These are phyloP conservation scores for Pyronema omphalodes DNA, from an alignment of 495 filamentous ascomycete genomes.

Conservation along the genomic window DNA sequence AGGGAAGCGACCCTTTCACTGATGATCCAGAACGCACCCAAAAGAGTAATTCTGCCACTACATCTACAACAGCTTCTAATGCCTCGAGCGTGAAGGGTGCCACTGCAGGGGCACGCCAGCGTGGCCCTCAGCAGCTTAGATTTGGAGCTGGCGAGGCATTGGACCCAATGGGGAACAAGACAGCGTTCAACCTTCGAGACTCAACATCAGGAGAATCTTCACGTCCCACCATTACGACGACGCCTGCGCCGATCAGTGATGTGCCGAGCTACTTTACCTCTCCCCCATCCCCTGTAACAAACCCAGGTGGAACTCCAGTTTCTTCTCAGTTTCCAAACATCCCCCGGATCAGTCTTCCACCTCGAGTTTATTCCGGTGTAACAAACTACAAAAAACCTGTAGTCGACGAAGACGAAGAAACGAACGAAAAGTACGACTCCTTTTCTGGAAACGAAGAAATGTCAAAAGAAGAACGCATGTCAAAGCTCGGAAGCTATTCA, in stretches of 20 bases:
- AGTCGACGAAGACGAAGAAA: constrained; percentile 9
- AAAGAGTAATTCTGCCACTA: neutral
- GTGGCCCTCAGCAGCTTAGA: constrained; percentile 11
- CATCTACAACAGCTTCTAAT: constrained; percentile 3
- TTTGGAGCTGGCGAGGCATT: constrained; percentile 17
- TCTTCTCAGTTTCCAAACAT: neutral
- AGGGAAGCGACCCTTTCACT: constrained; percentile 9
- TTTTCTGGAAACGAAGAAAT: constrained; percentile 6
- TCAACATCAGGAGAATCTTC: neutral
- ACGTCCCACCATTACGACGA: neutral
- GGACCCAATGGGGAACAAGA: constrained; percentile 12
- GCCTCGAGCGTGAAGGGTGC: constrained; percentile 5
- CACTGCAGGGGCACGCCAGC: constrained; percentile 3
- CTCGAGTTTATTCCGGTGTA: constrained; percentile 6
- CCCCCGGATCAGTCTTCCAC: constrained; percentile 5
- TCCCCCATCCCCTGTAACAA: neutral
- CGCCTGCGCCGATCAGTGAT: constrained; percentile 7
- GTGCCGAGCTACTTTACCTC: constrained; percentile 4
- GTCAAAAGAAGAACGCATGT: constrained; percentile 9
- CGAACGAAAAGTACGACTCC: constrained; percentile 14
- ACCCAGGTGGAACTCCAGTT: neutral
- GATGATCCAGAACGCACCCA: constrained; percentile 2
- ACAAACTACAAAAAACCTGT: neutral
- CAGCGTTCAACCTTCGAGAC: constrained; percentile 10
- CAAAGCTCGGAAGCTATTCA: constrained; percentile 18